These are phyloP conservation scores for Phytopythium aichiense DNA, from an alignment of 352 stramenopile genomes.

Conservation along the genomic window DNA sequence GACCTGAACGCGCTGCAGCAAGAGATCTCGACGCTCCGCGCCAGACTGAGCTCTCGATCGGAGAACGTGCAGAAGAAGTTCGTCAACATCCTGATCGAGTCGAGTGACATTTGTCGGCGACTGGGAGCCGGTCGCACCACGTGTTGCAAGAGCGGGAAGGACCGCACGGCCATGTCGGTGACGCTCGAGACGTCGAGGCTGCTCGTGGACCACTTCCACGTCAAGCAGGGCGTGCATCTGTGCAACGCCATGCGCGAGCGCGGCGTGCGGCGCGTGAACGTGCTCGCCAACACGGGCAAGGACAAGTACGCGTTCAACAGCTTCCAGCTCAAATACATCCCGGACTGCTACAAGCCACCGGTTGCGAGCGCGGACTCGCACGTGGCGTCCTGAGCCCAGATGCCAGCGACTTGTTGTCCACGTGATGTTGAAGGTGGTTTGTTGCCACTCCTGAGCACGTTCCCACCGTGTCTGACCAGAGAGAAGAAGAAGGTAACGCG, in stretches of 20 bases:
- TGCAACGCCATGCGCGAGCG: constrained; percentile 85
- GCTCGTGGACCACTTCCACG: constrained; percentile 84
- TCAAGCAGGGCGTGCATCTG: constrained; percentile 82
- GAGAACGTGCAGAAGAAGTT: constrained; percentile 82
- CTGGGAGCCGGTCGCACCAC: constrained; percentile 90
- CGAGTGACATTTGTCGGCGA: constrained; percentile 85
- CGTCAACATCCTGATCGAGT: constrained; percentile 84
- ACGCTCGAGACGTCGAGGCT: constrained; percentile 94
- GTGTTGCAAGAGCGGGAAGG: constrained; percentile 98
- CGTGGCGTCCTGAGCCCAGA: constrained; percentile 51
- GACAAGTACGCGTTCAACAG: constrained; percentile 97
- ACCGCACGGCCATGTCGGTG: constrained; percentile 97
- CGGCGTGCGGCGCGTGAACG: constrained; percentile 79
- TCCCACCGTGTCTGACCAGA: neutral
- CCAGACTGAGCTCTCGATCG: constrained; percentile 56
- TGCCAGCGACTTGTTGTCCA: neutral
- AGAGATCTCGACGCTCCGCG: constrained; percentile 53
- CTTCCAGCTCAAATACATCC: constrained; percentile 97
- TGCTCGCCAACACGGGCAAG: constrained; percentile 85
- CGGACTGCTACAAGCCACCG: constrained; percentile 89
- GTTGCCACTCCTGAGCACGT: neutral
- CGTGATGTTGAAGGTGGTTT: neutral
- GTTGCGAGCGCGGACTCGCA: constrained; percentile 74
- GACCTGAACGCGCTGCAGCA: constrained; percentile 48
- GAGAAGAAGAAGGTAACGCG: constrained; percentile 2